Evolutionary conservation across 1,284 basidiomycete species (phyloP).

Genomic region (Ustilago lituana): DNA sequence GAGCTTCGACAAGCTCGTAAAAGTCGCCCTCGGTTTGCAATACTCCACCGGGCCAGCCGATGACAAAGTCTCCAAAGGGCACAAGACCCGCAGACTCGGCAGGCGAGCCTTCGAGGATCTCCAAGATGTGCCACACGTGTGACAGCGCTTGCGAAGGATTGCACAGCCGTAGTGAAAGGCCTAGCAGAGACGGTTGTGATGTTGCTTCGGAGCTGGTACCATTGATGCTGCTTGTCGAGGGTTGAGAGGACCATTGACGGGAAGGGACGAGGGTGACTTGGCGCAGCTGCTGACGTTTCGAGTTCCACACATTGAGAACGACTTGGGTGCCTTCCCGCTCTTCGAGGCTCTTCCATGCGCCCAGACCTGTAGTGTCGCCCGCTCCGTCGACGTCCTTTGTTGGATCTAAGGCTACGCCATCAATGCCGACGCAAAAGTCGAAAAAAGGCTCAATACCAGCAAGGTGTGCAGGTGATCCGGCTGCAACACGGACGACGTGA

Average conservation of each 20-base stretch:
- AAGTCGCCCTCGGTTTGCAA: slow-evolving; percentile 88
- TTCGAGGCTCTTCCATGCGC: slow-evolving; percentile 73
- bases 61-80: slow-evolving; percentile 87
- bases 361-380: slow-evolving; percentile 40
- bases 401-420: slow-evolving; percentile 68
- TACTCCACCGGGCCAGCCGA: slow-evolving; percentile 94
- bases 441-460: slow-evolving; percentile 94
- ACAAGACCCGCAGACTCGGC: slow-evolving; percentile 82
- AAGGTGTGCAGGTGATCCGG: slow-evolving; percentile 71
- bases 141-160: slow-evolving; percentile 56
- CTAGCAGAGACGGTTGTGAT: slow-evolving; percentile 78
- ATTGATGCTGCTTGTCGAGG: slow-evolving; percentile 48
- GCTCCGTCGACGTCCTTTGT: slow-evolving; percentile 47
- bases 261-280: slow-evolving; percentile 87
- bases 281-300: slow-evolving; percentile 83
- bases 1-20: slow-evolving; percentile 92
- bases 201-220: slow-evolving; percentile 30
- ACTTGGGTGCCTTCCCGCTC: slow-evolving; percentile 82
- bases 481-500: slow-evolving; percentile 67
- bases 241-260: slow-evolving; percentile 75
- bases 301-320: slow-evolving; percentile 87
- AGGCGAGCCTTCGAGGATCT: slow-evolving; percentile 93
- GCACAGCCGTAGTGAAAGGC: slow-evolving; percentile 89
- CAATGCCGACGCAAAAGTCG: slow-evolving; percentile 92
- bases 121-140: slow-evolving; percentile 90